Percentiles rank a stretch among this genome's conserved stretches.
Evolutionary conservation across 2,329 filamentous ascomycete genomes (phyloP).

Genomic region (Penicillium brevicompactum): DNA sequence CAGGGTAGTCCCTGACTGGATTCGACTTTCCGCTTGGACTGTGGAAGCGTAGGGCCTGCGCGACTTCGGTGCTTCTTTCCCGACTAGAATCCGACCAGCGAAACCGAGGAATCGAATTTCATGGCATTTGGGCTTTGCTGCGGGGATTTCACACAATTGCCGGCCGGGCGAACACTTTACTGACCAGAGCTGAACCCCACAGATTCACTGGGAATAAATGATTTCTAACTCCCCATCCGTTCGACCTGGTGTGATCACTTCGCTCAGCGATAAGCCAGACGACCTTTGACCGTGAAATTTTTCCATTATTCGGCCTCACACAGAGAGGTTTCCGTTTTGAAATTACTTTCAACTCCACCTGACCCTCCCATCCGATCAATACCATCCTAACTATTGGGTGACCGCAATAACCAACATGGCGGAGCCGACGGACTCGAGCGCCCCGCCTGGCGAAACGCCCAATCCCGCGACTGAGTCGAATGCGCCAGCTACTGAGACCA

Average conservation of each 20-base stretch:
- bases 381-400: slow-evolving; percentile 7
- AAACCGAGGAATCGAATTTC: not conserved
- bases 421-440: slow-evolving; percentile 23
- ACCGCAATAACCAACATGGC: slow-evolving; percentile 20
- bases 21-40: not conserved
- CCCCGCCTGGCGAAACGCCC: slow-evolving; percentile 20
- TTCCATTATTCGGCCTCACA: slow-evolving; percentile 7
- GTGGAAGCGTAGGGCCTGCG: slow-evolving; percentile 3
- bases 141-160: not conserved
- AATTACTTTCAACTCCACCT: not conserved
- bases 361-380: not conserved
- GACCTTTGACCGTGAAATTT: slow-evolving; percentile 22
- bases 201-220: slow-evolving; percentile 28
- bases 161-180: slow-evolving; percentile 4
- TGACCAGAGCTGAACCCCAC: slow-evolving; percentile 13
- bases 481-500: slow-evolving; percentile 16
- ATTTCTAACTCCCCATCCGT: slow-evolving; percentile 23
- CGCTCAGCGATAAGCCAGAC: slow-evolving; percentile 23
- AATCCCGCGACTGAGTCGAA: slow-evolving; percentile 16
- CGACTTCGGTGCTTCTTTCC: slow-evolving; percentile 2
- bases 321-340: not conserved
- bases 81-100: not conserved
- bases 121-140: not conserved
- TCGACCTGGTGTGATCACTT: slow-evolving; percentile 27
- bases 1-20: not conserved